Conservation (phyloP, 148 eudicot genomes). For the Amaranthus palmeri region DNA sequence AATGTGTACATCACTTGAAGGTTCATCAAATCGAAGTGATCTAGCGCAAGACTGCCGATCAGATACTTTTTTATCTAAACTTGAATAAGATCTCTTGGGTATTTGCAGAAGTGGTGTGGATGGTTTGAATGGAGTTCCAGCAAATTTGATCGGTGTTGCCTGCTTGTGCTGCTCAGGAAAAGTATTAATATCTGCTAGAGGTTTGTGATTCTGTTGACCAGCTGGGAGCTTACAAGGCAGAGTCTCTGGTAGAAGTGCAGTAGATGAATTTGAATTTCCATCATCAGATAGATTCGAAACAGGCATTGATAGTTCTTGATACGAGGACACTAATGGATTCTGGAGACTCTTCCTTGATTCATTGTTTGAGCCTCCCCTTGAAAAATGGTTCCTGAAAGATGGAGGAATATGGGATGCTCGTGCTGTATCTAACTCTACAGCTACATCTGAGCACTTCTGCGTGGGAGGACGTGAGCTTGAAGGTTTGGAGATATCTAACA, state of each 20-base stretch:
- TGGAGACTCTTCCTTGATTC: slow-evolving; percentile 14
- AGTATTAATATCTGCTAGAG: not conserved
- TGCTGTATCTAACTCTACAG: slow-evolving; percentile 15
- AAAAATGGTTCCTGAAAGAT: slow-evolving; percentile 51
- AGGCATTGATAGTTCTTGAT: slow-evolving; percentile 2
- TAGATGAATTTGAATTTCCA: slow-evolving; percentile 7
- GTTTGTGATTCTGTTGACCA: slow-evolving; percentile 32
- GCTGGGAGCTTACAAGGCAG: slow-evolving; percentile 14
- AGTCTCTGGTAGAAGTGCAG: not conserved
- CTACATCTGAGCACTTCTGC: not conserved
- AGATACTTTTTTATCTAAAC: slow-evolving; percentile 42
- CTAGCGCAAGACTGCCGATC: slow-evolving; percentile 50
- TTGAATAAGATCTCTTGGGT: slow-evolving; percentile 49
- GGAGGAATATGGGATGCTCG: slow-evolving; percentile 55
- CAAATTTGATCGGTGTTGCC: slow-evolving; percentile 39
- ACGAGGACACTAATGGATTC: slow-evolving; percentile 4
- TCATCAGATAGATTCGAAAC: not conserved
- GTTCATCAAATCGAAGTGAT: slow-evolving; percentile 56
- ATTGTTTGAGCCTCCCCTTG: slow-evolving; percentile 23
- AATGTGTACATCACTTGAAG: slow-evolving; percentile 31
- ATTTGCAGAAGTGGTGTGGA: slow-evolving; percentile 43
- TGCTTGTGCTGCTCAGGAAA: slow-evolving; percentile 5
- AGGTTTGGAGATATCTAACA: slow-evolving; percentile 7
- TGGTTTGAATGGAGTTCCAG: slow-evolving; percentile 21
- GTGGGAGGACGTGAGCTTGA: slow-evolving; percentile 10